These are phyloP conservation scores for Ammopiptanthus mongolicus DNA, from an alignment of 306 rosid species.

Conservation along the genomic window DNA sequence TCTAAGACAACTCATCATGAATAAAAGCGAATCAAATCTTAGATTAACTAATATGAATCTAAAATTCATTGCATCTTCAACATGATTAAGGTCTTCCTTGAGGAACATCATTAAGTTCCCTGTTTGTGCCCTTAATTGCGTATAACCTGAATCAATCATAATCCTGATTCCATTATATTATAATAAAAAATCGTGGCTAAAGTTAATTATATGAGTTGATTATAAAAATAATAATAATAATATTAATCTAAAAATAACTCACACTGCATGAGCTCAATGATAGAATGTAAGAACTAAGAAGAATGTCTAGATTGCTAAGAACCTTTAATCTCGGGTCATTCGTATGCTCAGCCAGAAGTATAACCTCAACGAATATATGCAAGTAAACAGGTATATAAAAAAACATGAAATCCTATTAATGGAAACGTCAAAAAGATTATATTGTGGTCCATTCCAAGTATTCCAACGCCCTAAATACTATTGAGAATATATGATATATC, in stretches of 20 bases:
- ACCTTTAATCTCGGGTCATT: background rate
- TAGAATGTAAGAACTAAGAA: no score
- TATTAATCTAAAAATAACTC: no score
- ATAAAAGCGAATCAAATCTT: background rate
- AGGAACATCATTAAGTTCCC: background rate
- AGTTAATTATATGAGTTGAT: no score
- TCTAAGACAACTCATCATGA: background rate
- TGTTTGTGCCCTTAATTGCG: background rate
- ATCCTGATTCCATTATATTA: background rate
- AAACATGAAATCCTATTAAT: background rate
- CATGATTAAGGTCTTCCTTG: background rate
- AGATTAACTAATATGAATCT: background rate
- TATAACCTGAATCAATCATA: background rate
- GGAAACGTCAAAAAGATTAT: slow-evolving; percentile 7
- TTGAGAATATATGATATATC: background rate
- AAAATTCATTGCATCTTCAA: background rate
- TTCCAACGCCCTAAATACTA: slow-evolving; percentile 3
- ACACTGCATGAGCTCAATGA: no score
- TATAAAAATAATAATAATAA: no score
- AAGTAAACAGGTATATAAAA: background rate
- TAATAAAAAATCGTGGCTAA: no score
- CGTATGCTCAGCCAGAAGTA: no score
- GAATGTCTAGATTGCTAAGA: no score
- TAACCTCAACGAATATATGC: no score
- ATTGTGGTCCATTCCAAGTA: slow-evolving; percentile 11